A percentile compares a stretch with the other conserved stretches of the same genome.
phyloP scores from a whole-genome alignment of 31 red algal species.

The Endocladia muricata region DNA sequence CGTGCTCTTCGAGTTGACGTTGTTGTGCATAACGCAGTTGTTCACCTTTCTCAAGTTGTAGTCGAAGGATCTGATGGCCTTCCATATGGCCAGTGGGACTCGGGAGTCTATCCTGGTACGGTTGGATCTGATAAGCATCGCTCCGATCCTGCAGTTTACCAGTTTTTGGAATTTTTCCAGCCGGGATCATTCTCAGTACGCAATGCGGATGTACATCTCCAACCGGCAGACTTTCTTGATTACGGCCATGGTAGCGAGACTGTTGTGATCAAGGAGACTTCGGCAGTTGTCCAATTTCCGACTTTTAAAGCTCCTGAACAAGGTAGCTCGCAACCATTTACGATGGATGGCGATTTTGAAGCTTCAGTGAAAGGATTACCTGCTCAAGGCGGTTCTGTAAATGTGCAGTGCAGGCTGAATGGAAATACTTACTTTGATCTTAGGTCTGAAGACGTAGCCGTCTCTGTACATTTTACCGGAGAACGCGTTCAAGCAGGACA shows the following conservation, averaged over 20 bases:
- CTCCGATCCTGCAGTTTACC: background rate
- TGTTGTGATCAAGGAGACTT: constrained; percentile 17
- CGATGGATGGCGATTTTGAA: constrained; percentile 33
- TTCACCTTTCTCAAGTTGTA: constrained; percentile 44
- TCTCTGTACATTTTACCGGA: constrained; percentile 26
- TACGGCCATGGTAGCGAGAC: constrained; percentile 49
- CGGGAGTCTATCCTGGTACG: constrained; percentile 14
- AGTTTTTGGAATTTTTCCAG: constrained; percentile 37
- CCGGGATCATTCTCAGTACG: constrained; percentile 28
- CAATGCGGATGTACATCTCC: constrained; percentile 25
- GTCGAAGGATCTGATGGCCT: constrained; percentile 20
- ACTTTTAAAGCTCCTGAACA: background rate
- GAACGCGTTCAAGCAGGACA: constrained; percentile 30
- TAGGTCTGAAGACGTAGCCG: constrained; percentile 31
- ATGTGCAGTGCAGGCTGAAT: background rate
- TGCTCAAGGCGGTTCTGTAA: constrained; percentile 36
- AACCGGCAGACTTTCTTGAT: constrained; percentile 62
- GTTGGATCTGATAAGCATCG: background rate
- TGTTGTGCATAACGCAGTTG: background rate
- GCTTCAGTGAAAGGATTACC: constrained; percentile 35
- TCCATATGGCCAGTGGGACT: constrained; percentile 59
- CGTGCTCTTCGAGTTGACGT: constrained; percentile 24
- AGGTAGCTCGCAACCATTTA: background rate
- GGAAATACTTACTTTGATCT: constrained; percentile 22
- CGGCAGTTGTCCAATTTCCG: constrained; percentile 34